Evolutionary conservation across 2,329 filamentous ascomycete genomes (phyloP), one percentile per base, ranked within the genome.

Genomic region (Metarhizium album): DNA sequence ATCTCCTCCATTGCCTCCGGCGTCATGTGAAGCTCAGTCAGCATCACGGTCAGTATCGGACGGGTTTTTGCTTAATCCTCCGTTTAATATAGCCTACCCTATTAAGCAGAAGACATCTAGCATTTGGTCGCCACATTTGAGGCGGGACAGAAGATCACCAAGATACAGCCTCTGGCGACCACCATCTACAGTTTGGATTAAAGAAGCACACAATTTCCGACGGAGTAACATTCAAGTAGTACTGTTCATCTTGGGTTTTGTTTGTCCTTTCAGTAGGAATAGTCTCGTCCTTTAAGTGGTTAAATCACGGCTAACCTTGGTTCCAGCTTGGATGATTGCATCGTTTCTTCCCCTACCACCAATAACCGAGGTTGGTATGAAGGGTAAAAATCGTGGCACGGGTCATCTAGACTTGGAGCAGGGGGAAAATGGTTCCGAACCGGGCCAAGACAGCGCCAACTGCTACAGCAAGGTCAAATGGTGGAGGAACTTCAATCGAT

Each of bases 251-350:
- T 42, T 84, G 45, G 89, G 89, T 23, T 94, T 94, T 61, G 70
- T 91, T 45, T 80, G 89, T 60, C 89, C 87, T 5, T 75, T 89
- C 54, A 74, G 82, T 85, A 69, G 67, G 80, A 66, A 33, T 46
- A 5, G 2, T 16, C n/a, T 11, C 24, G 13, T 18, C 5, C 6
- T 22, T 23, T 9, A 42, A 3, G 11, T 23, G 45, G 3, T 40
- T 27, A 22, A 61, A 62, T 61, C 58, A 52, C 46, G 11, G 40
- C 54, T 58, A 54, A 62, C 54, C 46, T 40, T 11, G 47, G 20
- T 49, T 46, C 58, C 14, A 84, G 85, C 84, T 50, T 94, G 88
- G 88, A 86, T 91, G 70, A 73, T 89, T 55, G 89, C 84, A 2
- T 79, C 87, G 1, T 75, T 90, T 49, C 71, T 93, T 13, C 86